Base-by-base conservation (phyloP, 1,284 basidiomycete species). In the Stygiomarasmius scandens region DNA sequence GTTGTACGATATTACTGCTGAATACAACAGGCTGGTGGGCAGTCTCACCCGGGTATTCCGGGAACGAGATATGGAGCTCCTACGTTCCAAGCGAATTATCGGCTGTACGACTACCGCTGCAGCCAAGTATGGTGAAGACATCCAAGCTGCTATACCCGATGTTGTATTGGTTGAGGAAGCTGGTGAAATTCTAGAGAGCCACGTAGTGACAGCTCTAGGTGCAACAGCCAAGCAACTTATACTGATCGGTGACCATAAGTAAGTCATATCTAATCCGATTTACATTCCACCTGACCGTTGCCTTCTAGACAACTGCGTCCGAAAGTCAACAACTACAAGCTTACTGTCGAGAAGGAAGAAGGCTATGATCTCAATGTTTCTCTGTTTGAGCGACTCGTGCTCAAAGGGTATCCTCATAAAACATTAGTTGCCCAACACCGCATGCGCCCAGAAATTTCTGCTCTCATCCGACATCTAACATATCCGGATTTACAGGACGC, bases 201-300 rank as follows among this genome's bases (percentile, higher is more conserved):
- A 88, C 62, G 71, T 87, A 27, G 58, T 89, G 45, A 86, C 84
- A 0, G 78, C 87, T 0, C 65, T 88, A n/a, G 74, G 78, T 0
- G 58, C 61, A 3, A 59, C 74, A 3, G 81, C 80, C 0, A 68
- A 74, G 5, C 85, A 86, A 41, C 64, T 88, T 46, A 80, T 89
- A 55, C 71, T 88, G 16, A 89, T 89, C 34, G 86, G 86, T 1
- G 87, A 89, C 62, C 86, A 89, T 66, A 82, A 89, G 86, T 89
- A 68, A 22, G 81, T 68, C 14, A n/a, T 29, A 49, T 29, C 16
- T 19, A 29, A 14, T 24, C 29, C 2, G 11, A 16, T 9, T n/a
- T n/a, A n/a, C n/a, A n/a, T n/a, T n/a, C n/a, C 9, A 3, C 16
- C 25, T 22, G 25, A 16, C 10, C 48, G 34, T 25, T 9, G 8